Evolutionary conservation across 2,329 filamentous ascomycete species (phyloP).

Genomic region (Alternaria infectoria): DNA sequence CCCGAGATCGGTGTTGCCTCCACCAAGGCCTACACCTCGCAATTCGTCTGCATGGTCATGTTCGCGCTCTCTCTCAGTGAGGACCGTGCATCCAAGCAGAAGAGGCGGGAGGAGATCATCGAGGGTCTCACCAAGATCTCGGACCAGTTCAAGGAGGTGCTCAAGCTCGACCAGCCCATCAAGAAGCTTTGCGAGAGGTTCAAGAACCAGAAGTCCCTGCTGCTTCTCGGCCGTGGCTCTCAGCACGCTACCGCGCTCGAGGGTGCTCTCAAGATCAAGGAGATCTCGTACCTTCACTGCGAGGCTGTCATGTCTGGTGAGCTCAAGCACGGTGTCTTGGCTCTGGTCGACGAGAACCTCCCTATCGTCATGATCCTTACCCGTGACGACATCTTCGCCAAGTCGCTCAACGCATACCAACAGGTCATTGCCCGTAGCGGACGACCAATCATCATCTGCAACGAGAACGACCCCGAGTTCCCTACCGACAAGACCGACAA

Average conservation of each 20-base stretch:
- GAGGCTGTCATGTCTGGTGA: constrained; percentile 99
- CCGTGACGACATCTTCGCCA: constrained; percentile 92
- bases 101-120: constrained; percentile 94
- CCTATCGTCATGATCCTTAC: constrained; percentile 99
- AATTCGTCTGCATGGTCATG: constrained; percentile 99
- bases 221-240: constrained; percentile 91
- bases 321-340: constrained; percentile 97
- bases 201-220: constrained; percentile 95
- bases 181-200: constrained; percentile 94
- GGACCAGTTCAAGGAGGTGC: constrained; percentile 87
- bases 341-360: constrained; percentile 95
- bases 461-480: constrained; percentile 88
- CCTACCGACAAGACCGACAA: constrained; percentile 86
- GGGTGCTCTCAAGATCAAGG: constrained; percentile 98
- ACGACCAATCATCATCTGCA: constrained; percentile 99
- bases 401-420: constrained; percentile 99
- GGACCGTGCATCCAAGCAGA: constrained; percentile 92
- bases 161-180: constrained; percentile 90
- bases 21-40: constrained; percentile 98
- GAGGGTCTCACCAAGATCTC: constrained; percentile 88
- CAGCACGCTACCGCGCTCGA: constrained; percentile 97
- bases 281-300: constrained; percentile 99
- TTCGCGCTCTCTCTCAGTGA: constrained; percentile 95
- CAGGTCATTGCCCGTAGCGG: constrained; percentile 97
- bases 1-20: constrained; percentile 99